phyloP scores from a whole-genome alignment of 768 basidiomycete species.

The Phanerochaete sordida region DNA sequence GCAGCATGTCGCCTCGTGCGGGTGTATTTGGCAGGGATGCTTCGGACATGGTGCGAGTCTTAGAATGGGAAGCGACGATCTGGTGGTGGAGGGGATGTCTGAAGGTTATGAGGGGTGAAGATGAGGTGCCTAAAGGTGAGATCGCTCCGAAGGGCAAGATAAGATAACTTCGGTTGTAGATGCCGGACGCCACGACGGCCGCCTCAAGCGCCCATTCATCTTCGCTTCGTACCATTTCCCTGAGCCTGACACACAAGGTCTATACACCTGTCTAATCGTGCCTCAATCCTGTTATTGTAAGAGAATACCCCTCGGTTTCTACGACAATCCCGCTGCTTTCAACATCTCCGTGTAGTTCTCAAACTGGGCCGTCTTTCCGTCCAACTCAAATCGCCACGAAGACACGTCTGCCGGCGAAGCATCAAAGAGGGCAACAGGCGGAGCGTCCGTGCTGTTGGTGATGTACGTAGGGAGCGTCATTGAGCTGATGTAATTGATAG shows the following conservation, averaged over 20 bases:
- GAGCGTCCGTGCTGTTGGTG: neutral
- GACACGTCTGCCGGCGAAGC: neutral
- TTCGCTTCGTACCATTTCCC: too few species aligned
- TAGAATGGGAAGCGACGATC: too few species aligned
- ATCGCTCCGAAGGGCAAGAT: neutral
- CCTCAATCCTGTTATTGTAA: too few species aligned
- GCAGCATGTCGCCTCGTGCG: conserved; percentile 38
- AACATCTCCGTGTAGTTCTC: conserved; percentile 1
- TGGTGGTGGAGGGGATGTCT: too few species aligned
- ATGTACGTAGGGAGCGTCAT: neutral
- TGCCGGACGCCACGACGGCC: neutral
- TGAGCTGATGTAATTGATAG: neutral
- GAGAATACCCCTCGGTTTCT: too few species aligned
- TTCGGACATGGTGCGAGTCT: neutral
- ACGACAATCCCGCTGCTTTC: neutral
- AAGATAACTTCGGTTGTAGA: neutral
- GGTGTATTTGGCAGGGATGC: neutral
- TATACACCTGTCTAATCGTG: too few species aligned
- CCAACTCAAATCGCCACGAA: neutral
- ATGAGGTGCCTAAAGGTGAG: too few species aligned
- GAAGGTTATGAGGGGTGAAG: too few species aligned
- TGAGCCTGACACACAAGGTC: too few species aligned
- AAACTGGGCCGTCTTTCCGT: neutral
- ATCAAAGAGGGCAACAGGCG: neutral
- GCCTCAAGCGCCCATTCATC: too few species aligned